phyloP scores from a whole-genome alignment of 352 stramenopile species.

The Globisporangium acanthophoron region DNA sequence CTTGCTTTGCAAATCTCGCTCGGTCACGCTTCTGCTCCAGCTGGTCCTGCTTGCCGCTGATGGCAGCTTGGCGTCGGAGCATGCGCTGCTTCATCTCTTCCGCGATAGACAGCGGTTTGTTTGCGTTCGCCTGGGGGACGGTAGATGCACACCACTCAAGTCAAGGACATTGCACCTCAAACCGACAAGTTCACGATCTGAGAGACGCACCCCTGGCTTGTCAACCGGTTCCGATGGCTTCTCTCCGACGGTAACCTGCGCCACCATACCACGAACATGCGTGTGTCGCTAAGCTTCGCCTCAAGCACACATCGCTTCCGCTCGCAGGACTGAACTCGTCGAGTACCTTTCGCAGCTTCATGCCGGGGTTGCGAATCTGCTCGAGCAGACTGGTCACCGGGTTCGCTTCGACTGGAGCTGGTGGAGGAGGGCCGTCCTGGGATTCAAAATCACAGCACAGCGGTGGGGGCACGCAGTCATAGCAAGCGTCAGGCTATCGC shows the following conservation, averaged over 20 bases:
- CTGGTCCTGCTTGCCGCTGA: conserved; percentile 81
- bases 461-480: neutral
- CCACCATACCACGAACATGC: neutral
- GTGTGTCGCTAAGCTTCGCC: too few relatives aligned
- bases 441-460: neutral
- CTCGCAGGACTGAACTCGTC: neutral
- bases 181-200: too few relatives aligned
- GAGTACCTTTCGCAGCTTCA: conserved; percentile 47
- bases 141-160: neutral
- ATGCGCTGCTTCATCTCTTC: conserved; percentile 84
- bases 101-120: conserved; percentile 62
- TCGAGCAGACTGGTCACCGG: conserved; percentile 39
- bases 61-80: conserved; percentile 62
- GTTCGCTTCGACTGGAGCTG: conserved; percentile 24
- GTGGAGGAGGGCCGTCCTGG: conserved; percentile 26
- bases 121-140: conserved; percentile 10
- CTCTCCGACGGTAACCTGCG: conserved; percentile 28
- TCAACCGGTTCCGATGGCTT: conserved; percentile 23
- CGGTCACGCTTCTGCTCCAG: conserved; percentile 77
- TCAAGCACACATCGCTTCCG: too few relatives aligned
- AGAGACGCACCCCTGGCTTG: conserved; percentile 24
- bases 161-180: too few relatives aligned
- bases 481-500: neutral
- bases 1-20: conserved; percentile 60
- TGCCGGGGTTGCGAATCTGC: conserved; percentile 53